Base-by-base conservation (phyloP, 2,329 filamentous ascomycete species). In the Dothideomycetes sp. region DNA sequence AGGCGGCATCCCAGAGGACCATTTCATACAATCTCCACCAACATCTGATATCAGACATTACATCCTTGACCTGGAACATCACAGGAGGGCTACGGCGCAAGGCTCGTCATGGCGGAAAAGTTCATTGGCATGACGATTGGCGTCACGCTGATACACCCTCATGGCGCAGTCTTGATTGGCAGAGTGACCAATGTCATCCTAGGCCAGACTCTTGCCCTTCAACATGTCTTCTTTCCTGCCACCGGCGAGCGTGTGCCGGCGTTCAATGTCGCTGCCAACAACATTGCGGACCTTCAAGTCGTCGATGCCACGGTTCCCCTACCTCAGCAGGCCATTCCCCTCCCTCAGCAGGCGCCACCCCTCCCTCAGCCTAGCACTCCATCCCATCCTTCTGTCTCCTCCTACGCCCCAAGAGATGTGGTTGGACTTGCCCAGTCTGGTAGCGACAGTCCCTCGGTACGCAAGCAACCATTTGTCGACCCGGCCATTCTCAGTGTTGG, bases 121-220 rank as follows among this genome's bases (percentile, higher is more conserved):
- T 86, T 89, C 57, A 77, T 85, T 53, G 84, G 84, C 45, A 73
- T 84, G 58, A 77, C 80, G 44, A 84, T 91, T 62, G 65, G 77
- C 44, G 79, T 91, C 52, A 81, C 79, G 27, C 70, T 91, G 47
- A 74, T 72, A 51, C 68, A 76, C 43, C 80, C 81, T 38, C 70
- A 73, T 2, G 74, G 75, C 44, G 74, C 73, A 31, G 68, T 75
- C 51, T n/a, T 89, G 36, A 76, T 77, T 45, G 85, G 85, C 37
- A 74, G 75, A 16, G 81, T 93, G 27, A 73, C 76, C 44, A 70
- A 78, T 49, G 78, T 89, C 39, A 48, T 56, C 14, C 71, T 80
- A 45, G 78, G 81, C 18, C 72, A 76, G 53, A 79, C 77, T 45
- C 63, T 93, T 47, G 77, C 75, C 19, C 68, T 93, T 38, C 73